phyloP scores from a whole-genome alignment of 257 asterid species.

The Scutellaria galericulata region DNA sequence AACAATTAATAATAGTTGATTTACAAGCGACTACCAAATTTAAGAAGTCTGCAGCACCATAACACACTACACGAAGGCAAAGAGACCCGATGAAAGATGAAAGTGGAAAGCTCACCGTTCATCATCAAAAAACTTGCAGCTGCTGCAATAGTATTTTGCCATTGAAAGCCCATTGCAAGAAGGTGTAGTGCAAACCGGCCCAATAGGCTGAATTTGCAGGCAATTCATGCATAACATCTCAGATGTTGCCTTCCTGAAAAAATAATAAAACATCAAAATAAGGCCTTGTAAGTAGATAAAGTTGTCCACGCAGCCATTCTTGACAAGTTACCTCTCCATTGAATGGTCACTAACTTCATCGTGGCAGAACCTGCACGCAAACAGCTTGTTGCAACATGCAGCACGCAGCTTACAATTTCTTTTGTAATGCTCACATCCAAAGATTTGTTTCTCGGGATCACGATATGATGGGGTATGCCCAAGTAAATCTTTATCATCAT shows the following conservation, averaged over 20 bases:
- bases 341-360: conserved; percentile 98
- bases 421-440: conserved; percentile 97
- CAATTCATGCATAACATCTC: conserved; percentile 99
- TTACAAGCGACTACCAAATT: background rate
- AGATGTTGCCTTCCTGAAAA: conserved; percentile 88
- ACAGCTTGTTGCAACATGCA: conserved; percentile 89
- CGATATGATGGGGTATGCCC: conserved; percentile 81
- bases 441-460: conserved; percentile 71
- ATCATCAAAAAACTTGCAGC: conserved; percentile 95
- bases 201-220: conserved; percentile 83
- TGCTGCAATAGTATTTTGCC: conserved; percentile 95
- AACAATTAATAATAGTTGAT: background rate
- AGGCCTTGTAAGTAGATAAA: conserved; percentile 1
- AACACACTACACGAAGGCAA: conserved; percentile 25
- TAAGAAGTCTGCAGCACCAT: conserved; percentile 7
- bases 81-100: conserved; percentile 24
- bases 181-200: conserved; percentile 76
- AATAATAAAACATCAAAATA: conserved; percentile 16
- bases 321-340: conserved; percentile 76
- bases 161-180: conserved; percentile 78
- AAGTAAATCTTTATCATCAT: conserved; percentile 58
- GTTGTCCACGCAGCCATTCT: background rate
- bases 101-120: conserved; percentile 65
- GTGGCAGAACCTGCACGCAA: conserved; percentile 94
- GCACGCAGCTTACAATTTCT: conserved; percentile 98